Base-by-base conservation (phyloP, 495 filamentous ascomycete species). In the Aspergillus panamensis region DNA sequence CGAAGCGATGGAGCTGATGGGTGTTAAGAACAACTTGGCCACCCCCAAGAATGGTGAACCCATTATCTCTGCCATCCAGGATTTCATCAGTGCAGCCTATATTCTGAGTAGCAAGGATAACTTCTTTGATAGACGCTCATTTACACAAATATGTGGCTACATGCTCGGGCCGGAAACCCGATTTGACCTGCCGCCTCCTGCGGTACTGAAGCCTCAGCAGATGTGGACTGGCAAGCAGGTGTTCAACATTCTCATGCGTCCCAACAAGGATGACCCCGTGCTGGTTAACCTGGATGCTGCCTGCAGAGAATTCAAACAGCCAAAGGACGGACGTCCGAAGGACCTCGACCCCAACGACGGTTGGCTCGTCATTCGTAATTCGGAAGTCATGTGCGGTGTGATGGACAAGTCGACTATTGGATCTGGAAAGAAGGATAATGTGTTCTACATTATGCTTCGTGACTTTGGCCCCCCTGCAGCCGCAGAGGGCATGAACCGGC, bases 221-320 rank as follows among this genome's bases (percentile, higher is more conserved):
- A 78, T 98, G 20, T 98, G 94, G 94, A 98, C 95, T 6, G 95
- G 94, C 56, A 98, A 98, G 72, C 94, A 98, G 63, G 82, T 97
- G 14, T 98, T 96, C 77, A 96, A 91, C 63, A 82, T 98, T 57
- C 80, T 98, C 50, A 95, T 98, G 91, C 84, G 86, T 37, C 94
- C 94, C 3, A 96, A 96, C 69, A 87, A 84, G 59, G 69, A 84
- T 33, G 91, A 86, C 44, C 82, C 84, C 0, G 89, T 96, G 19
- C 73, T 87, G 55, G 90, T 97, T 57, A 98, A 97, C 67, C 77
- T 98, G 19, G 95, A 98, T 59, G 92, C 93, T 40, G 90, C 90
- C 58, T 95, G 93, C 67, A 89, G 88, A 76, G 84, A 92, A 49
- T 97, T 77, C 82, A 87, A 76, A 70, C 77, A 48, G 62, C 73